These are phyloP conservation scores for Phytopythium kandeliae DNA, from an alignment of 352 stramenopile genomes.

Conservation along the genomic window DNA sequence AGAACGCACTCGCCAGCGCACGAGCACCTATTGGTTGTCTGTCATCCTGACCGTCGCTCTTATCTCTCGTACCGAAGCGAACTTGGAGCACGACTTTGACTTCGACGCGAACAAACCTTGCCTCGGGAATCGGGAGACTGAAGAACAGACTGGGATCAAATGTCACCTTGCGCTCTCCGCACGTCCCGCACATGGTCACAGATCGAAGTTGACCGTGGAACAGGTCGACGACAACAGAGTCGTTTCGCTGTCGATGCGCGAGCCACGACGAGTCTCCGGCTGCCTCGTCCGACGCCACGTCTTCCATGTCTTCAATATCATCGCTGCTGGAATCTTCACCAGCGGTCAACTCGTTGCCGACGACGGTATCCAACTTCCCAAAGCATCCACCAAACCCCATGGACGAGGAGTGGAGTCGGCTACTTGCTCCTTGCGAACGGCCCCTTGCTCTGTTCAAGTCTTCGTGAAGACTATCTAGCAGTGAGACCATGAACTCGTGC, in stretches of 20 bases:
- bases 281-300: constrained; percentile 47
- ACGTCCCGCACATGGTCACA: constrained; percentile 92
- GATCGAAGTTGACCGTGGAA: constrained; percentile 95
- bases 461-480: constrained; percentile 98
- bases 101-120: constrained; percentile 61
- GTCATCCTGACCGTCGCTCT: constrained; percentile 1
- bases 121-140: constrained; percentile 91
- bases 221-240: constrained; percentile 94
- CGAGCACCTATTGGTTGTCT: constrained; percentile 9
- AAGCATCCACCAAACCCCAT: constrained; percentile 13
- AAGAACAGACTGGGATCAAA: constrained; percentile 97
- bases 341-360: constrained; percentile 30
- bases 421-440: constrained; percentile 5
- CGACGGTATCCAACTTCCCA: constrained; percentile 15
- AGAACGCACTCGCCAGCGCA: constrained; percentile 34
- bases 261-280: constrained; percentile 91
- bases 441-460: constrained; percentile 92
- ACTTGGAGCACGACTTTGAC: constrained; percentile 62
- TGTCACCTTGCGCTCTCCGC: constrained; percentile 90
- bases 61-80: constrained; percentile 7
- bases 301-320: constrained; percentile 3
- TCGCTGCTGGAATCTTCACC: constrained; percentile 21
- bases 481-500: constrained; percentile 93
- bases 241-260: constrained; percentile 88
- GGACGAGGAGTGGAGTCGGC: constrained; percentile 34